A percentile compares a stretch with the other conserved stretches of the same genome.
These are phyloP conservation scores for Phyllosticta citrichinensis DNA, from an alignment of 2,329 filamentous ascomycete genomes.

Conservation along the genomic window DNA sequence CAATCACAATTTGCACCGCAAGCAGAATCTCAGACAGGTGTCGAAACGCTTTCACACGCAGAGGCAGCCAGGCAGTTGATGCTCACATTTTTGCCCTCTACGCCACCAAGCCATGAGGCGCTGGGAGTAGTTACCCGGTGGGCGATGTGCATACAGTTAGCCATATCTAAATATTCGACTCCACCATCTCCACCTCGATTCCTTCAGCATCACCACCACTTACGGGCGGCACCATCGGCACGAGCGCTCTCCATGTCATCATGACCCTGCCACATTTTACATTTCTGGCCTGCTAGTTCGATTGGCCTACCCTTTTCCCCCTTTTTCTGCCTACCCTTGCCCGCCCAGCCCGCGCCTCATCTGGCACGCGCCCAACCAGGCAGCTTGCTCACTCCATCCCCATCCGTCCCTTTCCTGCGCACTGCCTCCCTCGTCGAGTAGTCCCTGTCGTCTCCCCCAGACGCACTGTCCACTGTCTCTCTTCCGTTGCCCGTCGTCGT, in stretches of 20 bases:
- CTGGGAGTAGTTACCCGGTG: not conserved
- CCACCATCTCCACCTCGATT: not conserved
- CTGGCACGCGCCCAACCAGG: not conserved
- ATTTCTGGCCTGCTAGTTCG: not conserved
- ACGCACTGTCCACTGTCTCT: not conserved
- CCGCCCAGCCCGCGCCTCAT: not conserved
- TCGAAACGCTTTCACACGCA: not conserved
- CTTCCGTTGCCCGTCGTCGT: not conserved
- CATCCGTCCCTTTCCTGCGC: not conserved
- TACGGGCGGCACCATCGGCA: not conserved
- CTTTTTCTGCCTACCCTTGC: not conserved
- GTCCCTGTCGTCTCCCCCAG: not conserved
- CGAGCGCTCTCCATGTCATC: not conserved
- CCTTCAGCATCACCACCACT: not conserved
- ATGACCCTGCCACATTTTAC: not conserved
- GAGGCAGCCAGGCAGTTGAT: not conserved
- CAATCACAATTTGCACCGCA: not conserved
- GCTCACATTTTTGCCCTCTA: not conserved
- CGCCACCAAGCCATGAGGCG: not conserved
- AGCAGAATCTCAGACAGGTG: not conserved
- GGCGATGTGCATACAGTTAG: not conserved
- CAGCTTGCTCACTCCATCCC: not conserved
- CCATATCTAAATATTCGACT: not conserved
- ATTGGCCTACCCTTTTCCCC: not conserved
- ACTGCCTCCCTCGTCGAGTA: not conserved